Evolutionary conservation across 257 asterid species (phyloP).

Genomic region (Galeopsis tetrahit): DNA sequence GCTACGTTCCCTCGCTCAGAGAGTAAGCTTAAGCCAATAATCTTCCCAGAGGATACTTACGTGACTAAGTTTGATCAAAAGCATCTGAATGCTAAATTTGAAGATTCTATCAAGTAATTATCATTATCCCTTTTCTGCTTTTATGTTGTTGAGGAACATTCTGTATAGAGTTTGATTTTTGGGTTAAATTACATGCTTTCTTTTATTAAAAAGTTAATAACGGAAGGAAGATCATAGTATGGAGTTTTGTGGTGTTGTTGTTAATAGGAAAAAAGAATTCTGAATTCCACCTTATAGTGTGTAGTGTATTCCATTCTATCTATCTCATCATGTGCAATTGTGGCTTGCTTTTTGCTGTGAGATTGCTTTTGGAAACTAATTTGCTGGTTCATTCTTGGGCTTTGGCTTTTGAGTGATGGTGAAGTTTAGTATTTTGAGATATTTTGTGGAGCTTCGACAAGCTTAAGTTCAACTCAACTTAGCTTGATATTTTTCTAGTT

Average conservation of each 20-base stretch:
- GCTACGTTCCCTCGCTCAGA: conserved; percentile 78
- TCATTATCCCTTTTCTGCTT: conserved; percentile 14
- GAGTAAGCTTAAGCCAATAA: conserved; percentile 65
- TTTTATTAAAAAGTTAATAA: conserved; percentile 9
- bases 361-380: not conserved
- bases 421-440: conserved; percentile 7
- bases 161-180: conserved; percentile 1
- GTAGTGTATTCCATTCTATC: not conserved
- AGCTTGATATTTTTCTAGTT: conserved; percentile 8
- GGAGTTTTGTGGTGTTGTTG: conserved; percentile 11
- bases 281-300: not conserved
- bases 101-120: conserved; percentile 79
- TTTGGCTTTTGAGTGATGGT: conserved; percentile 8
- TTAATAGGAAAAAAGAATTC: not conserved
- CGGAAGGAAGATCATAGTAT: not conserved
- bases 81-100: conserved; percentile 70
- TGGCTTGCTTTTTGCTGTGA: not conserved
- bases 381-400: not conserved
- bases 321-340: conserved; percentile 15
- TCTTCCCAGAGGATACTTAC: conserved; percentile 80
- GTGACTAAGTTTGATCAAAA: conserved; percentile 66
- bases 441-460: conserved; percentile 7
- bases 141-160: conserved; percentile 9
- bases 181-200: not conserved
- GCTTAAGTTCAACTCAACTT: conserved; percentile 6